These are phyloP conservation scores for Salicornia ramosissima DNA, from an alignment of 148 eudicot species.

Conservation along the genomic window DNA sequence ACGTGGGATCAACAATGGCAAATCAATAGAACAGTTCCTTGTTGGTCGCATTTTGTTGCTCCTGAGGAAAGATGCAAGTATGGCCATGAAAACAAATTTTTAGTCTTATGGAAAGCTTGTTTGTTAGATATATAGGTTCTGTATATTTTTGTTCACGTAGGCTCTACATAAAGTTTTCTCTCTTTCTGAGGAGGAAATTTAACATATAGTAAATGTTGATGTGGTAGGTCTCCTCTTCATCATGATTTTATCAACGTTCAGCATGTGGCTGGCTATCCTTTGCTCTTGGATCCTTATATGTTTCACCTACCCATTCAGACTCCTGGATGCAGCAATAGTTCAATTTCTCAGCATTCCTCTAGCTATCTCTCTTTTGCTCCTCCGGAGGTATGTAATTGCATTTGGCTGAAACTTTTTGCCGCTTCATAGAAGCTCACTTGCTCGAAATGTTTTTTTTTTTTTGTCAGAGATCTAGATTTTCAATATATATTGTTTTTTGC, in stretches of 20 bases:
- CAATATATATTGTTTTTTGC: background rate
- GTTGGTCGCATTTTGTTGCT: slow-evolving; percentile 85
- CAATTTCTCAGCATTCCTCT: slow-evolving; percentile 30
- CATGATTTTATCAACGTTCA: slow-evolving; percentile 41
- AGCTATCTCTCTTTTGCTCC: slow-evolving; percentile 93
- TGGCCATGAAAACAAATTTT: slow-evolving; percentile 13
- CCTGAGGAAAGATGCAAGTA: slow-evolving; percentile 70
- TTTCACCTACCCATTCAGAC: slow-evolving; percentile 50
- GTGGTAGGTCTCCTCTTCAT: slow-evolving; percentile 70
- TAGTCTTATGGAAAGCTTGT: background rate
- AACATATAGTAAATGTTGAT: slow-evolving; percentile 6
- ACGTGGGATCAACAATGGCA: slow-evolving; percentile 75
- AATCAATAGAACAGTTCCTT: slow-evolving; percentile 67
- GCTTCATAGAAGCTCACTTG: slow-evolving; percentile 2
- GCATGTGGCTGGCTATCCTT: slow-evolving; percentile 65
- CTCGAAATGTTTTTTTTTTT: slow-evolving; percentile 22
- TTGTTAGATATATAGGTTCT: background rate
- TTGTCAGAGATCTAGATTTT: background rate
- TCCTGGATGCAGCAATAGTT: slow-evolving; percentile 40
- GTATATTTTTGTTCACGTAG: background rate
- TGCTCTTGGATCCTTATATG: slow-evolving; percentile 53
- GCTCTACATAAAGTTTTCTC: background rate
- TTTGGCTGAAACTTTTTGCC: background rate
- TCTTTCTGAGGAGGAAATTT: background rate
- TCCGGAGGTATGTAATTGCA: slow-evolving; percentile 71